Base-by-base conservation (phyloP, 139 green algal genomes). In the Raphidocelis subcapitata region DNA sequence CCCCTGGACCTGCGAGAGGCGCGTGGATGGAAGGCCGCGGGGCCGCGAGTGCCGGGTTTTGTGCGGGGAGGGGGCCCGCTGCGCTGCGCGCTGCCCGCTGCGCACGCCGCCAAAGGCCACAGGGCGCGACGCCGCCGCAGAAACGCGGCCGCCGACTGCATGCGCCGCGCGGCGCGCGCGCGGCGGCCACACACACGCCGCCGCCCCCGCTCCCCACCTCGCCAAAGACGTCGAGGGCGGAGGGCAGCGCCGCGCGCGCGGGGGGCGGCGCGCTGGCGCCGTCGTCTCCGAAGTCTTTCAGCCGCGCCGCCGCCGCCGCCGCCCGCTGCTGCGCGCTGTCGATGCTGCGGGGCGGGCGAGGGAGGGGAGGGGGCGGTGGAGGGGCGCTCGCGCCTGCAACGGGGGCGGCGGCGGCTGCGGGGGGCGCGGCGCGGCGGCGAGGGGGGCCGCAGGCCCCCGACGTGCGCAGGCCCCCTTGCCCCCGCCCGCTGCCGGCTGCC, bases 191-290 rank as follows among this genome's bases (percentile, higher is more conserved):
- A n/a, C n/a, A n/a, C n/a, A n/a, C n/a, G n/a, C n/a, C n/a, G n/a
- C n/a, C n/a, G n/a, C n/a, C 49, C 21, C 20, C 29, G 59, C 29
- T 12, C 29, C 60, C 26, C 31, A 82, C 77, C 71, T 74, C 47
- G 12, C 69, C 55, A 21, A 89, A 72, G 0, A 77, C 81, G 65
- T 79, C 80, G 5, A 81, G 14, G 10, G 84, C 66, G 15, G 63
- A 68, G 0, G 78, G 78, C 20, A 85, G 65, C 23, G 31, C 2
- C 41, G 36, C 29, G 63, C 37, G 26, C 10, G 47, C 24, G 2
- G 60, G 52, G 2, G 72, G 61, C 20, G 33, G 46, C 26, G 47
- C 33, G 0, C 35, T 55, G 3, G 41, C 0, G 57, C 57, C 14
- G 5, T 37, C 57, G 21, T 73, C 72, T 3, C 66, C 77, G 62